Percentiles rank a stretch among this genome's conserved stretches.
phyloP scores from a whole-genome alignment of 2,329 filamentous ascomycete genomes.

The Pseudopithomyces maydicus region DNA sequence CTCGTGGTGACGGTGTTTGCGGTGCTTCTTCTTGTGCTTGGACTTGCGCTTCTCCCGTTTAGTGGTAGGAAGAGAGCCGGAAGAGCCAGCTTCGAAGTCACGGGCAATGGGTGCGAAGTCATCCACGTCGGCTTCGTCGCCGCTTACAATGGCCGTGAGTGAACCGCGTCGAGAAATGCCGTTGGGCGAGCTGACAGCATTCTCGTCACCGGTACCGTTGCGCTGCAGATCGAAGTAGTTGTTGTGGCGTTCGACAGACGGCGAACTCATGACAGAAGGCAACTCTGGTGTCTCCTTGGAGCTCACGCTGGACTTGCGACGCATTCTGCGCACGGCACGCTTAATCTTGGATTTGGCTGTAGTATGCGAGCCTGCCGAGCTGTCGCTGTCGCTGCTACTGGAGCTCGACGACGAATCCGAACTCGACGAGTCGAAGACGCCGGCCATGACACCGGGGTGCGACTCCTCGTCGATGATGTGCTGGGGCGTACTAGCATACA shows the following conservation, averaged over 20 bases:
- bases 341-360: slow-evolving; percentile 77
- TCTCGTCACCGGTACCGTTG: slow-evolving; percentile 27
- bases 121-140: slow-evolving; percentile 60
- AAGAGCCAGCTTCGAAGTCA: slow-evolving; percentile 54
- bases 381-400: slow-evolving; percentile 65
- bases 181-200: slow-evolving; percentile 19
- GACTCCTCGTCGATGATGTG: slow-evolving; percentile 91
- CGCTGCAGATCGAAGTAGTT: slow-evolving; percentile 44
- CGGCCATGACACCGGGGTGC: slow-evolving; percentile 80
- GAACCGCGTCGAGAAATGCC: slow-evolving; percentile 42
- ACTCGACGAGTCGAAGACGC: slow-evolving; percentile 76
- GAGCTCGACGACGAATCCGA: slow-evolving; percentile 55
- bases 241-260: slow-evolving; percentile 47
- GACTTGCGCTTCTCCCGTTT: slow-evolving; percentile 47
- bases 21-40: slow-evolving; percentile 55
- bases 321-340: slow-evolving; percentile 73
- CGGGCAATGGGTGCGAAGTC: slow-evolving; percentile 50
- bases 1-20: slow-evolving; percentile 30
- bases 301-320: slow-evolving; percentile 76
- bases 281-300: slow-evolving; percentile 65
- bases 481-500: slow-evolving; percentile 90
- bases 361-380: slow-evolving; percentile 69
- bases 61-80: slow-evolving; percentile 38
- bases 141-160: slow-evolving; percentile 52
- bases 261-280: slow-evolving; percentile 53